These are phyloP conservation scores for Saccharomyces eubayanus DNA, from an alignment of 805 yeast species.

Conservation along the genomic window DNA sequence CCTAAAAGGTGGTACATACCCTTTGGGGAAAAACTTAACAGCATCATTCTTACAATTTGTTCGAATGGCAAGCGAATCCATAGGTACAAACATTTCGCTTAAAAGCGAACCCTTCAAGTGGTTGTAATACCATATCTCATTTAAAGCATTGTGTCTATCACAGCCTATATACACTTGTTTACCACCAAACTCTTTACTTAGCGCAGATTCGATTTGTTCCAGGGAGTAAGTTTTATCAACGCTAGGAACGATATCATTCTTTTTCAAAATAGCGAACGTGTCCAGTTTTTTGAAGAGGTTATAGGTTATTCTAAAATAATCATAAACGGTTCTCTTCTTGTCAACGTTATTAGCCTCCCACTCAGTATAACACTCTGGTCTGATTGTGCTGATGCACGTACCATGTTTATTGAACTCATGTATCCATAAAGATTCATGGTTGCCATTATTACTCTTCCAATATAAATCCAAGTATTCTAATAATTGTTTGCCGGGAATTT, in stretches of 20 bases:
- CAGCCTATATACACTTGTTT: slow-evolving; percentile 55
- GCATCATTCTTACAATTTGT: slow-evolving; percentile 63
- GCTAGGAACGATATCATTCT: slow-evolving; percentile 66
- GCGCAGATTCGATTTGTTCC: slow-evolving; percentile 44
- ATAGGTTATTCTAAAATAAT: slow-evolving; percentile 57
- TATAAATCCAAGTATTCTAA: slow-evolving; percentile 45
- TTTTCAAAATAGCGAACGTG: slow-evolving; percentile 57
- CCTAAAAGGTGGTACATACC: slow-evolving; percentile 27
- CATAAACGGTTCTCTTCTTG: slow-evolving; percentile 43
- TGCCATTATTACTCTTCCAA: slow-evolving; percentile 71
- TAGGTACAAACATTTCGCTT: slow-evolving; percentile 54
- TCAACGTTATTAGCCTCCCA: slow-evolving; percentile 17
- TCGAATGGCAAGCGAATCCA: slow-evolving; percentile 42
- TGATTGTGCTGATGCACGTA: slow-evolving; percentile 78
- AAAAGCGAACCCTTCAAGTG: slow-evolving; percentile 63
- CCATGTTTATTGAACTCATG: slow-evolving; percentile 95
- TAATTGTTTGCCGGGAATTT: slow-evolving; percentile 43
- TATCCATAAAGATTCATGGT: slow-evolving; percentile 67
- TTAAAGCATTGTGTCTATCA: slow-evolving; percentile 39
- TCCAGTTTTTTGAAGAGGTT: slow-evolving; percentile 51
- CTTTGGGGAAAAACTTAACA: slow-evolving; percentile 68
- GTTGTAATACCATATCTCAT: slow-evolving; percentile 69
- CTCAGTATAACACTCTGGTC: slow-evolving; percentile 57
- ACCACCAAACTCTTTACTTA: slow-evolving; percentile 41
- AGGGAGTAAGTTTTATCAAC: slow-evolving; percentile 47